phyloP scores from a whole-genome alignment of 805 yeast genomes.

The Yamadazyma phyllophila region DNA sequence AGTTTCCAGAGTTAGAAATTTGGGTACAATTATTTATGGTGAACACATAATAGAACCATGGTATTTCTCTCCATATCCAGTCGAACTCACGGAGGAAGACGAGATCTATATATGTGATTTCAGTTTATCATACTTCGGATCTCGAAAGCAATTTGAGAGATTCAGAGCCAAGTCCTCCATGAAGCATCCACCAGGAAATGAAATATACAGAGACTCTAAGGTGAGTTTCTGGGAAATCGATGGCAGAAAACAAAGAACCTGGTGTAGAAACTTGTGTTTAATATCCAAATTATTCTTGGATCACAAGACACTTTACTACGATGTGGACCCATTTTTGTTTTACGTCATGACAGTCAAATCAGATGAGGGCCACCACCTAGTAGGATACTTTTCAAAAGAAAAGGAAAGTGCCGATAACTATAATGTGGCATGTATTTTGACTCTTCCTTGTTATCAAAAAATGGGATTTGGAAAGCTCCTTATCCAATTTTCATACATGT shows the following conservation, averaged over 20 bases:
- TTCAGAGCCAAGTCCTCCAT: slow-evolving; percentile 84
- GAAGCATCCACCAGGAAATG: slow-evolving; percentile 98
- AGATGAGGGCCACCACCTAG: slow-evolving; percentile 89
- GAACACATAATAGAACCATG: slow-evolving; percentile 94
- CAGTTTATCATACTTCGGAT: slow-evolving; percentile 83
- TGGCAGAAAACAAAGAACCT: slow-evolving; percentile 91
- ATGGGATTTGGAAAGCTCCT: slow-evolving; percentile 90
- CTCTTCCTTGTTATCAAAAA: slow-evolving; percentile 94
- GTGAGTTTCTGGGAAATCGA: slow-evolving; percentile 97
- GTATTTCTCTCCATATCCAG: slow-evolving; percentile 97
- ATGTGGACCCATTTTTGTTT: slow-evolving; percentile 95
- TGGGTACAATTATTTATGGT: slow-evolving; percentile 78
- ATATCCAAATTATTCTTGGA: slow-evolving; percentile 88
- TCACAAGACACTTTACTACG: slow-evolving; percentile 94
- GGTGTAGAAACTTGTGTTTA: slow-evolving; percentile 95
- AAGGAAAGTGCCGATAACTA: slow-evolving; percentile 94
- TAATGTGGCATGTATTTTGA: slow-evolving; percentile 95
- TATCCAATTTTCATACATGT: slow-evolving; percentile 90
- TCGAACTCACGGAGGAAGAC: slow-evolving; percentile 91
- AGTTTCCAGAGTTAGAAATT: slow-evolving; percentile 85
- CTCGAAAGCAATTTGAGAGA: slow-evolving; percentile 87
- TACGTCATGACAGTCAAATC: slow-evolving; percentile 93
- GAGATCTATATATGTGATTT: slow-evolving; percentile 88
- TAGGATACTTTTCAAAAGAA: slow-evolving; percentile 95
- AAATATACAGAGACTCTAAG: slow-evolving; percentile 87